Evolutionary conservation across 179 eudicot species (phyloP).

Genomic region (Beta macrorhiza): DNA sequence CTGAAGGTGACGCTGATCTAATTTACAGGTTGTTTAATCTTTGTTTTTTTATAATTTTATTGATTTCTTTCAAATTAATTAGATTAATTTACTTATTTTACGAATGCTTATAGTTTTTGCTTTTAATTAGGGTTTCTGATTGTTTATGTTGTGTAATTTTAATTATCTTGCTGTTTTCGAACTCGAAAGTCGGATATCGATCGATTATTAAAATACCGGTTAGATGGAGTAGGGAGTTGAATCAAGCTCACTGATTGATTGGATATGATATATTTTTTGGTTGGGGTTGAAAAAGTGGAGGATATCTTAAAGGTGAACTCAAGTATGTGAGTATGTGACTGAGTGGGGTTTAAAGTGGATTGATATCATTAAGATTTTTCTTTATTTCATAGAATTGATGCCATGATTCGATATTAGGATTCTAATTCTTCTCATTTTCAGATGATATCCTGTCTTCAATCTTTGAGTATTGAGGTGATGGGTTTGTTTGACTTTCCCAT

Average conservation of each 20-base stretch:
- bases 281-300: background rate
- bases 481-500: background rate
- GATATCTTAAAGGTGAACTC: background rate
- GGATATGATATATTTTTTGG: background rate
- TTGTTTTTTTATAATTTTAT: background rate
- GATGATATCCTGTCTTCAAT: background rate
- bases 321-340: background rate
- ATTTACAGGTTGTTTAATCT: conserved; percentile 46
- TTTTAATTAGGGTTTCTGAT: conserved; percentile 15
- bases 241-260: background rate
- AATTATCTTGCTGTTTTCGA: background rate
- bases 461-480: background rate
- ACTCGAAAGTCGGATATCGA: background rate
- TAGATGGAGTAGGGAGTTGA: background rate
- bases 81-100: background rate
- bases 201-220: background rate
- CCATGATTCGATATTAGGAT: background rate
- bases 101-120: background rate
- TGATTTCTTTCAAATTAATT: background rate
- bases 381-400: background rate
- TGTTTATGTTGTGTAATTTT: background rate
- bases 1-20: conserved; percentile 81
- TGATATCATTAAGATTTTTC: background rate
- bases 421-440: background rate
- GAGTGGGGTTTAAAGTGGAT: conserved; percentile 2